These are phyloP conservation scores for Aspergillus incahuasiensis DNA, from an alignment of 495 filamentous ascomycete species.

Conservation along the genomic window DNA sequence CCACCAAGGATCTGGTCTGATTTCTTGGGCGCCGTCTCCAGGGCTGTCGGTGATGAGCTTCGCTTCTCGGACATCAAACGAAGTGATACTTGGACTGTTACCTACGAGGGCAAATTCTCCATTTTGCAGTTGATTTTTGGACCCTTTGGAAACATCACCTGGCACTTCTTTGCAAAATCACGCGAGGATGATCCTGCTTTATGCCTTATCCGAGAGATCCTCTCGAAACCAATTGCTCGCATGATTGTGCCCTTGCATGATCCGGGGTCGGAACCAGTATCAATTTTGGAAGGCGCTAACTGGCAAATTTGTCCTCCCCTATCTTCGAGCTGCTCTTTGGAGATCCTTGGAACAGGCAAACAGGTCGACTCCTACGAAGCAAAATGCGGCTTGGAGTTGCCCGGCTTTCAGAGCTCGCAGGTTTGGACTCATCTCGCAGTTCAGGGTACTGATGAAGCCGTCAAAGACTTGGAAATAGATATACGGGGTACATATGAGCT, in stretches of 20 bases:
- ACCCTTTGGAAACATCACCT: constrained; percentile 32
- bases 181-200: constrained; percentile 27
- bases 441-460: constrained; percentile 23
- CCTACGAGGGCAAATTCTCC: constrained; percentile 45
- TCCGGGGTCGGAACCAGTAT: neutral
- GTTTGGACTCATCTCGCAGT: constrained; percentile 40
- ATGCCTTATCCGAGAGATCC: constrained; percentile 41
- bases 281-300: constrained; percentile 33
- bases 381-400: constrained; percentile 37
- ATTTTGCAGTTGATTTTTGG: constrained; percentile 49
- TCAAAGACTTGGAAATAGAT: constrained; percentile 32
- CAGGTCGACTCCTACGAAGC: constrained; percentile 24
- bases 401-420: constrained; percentile 26
- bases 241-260: constrained; percentile 30
- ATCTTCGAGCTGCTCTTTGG: constrained; percentile 18
- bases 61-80: constrained; percentile 44
- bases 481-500: constrained; percentile 54
- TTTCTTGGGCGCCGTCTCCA: constrained; percentile 29
- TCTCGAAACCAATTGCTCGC: constrained; percentile 53
- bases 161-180: constrained; percentile 52
- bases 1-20: constrained; percentile 25
- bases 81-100: constrained; percentile 47
- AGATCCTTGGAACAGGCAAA: constrained; percentile 21
- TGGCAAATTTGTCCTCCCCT: constrained; percentile 51
- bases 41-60: constrained; percentile 38